Conservation (phyloP, 345 rosid genomes). For the Acer campestre region DNA sequence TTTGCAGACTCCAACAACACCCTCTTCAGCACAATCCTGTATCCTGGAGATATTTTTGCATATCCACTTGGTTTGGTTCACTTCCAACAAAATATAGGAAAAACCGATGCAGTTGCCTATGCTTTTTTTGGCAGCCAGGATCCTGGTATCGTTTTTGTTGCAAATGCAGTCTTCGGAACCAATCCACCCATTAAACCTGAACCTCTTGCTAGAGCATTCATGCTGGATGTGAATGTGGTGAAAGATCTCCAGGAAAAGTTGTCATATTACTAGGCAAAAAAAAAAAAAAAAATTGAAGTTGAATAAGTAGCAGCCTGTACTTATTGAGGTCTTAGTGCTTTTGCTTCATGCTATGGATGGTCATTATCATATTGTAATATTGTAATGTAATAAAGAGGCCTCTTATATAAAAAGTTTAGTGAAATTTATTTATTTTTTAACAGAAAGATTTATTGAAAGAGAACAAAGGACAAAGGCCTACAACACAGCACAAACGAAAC, state of each 20-base stretch:
- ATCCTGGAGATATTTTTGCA: slow-evolving; percentile 31
- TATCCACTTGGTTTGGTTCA: slow-evolving; percentile 32
- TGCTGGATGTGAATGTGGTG: slow-evolving; percentile 22
- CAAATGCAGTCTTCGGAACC: slow-evolving; percentile 26
- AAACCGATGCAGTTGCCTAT: slow-evolving; percentile 23
- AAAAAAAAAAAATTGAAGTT: background rate
- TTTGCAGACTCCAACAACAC: slow-evolving; percentile 29
- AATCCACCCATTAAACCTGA: slow-evolving; percentile 22
- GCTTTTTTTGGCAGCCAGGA: slow-evolving; percentile 29
- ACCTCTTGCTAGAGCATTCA: slow-evolving; percentile 32
- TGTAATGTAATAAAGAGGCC: no score
- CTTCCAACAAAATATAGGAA: slow-evolving; percentile 33
- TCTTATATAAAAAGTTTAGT: no score
- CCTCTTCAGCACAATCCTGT: slow-evolving; percentile 22
- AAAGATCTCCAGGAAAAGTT: slow-evolving; percentile 16
- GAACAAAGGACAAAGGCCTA: no score
- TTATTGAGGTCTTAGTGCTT: no score
- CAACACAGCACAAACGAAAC: no score
- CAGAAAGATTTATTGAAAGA: no score
- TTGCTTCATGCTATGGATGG: no score
- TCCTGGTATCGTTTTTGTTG: slow-evolving; percentile 30
- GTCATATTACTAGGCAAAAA: no score
- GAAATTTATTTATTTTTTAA: no score
- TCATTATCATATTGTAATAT: no score
- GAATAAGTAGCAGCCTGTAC: no score